Evolutionary conservation across 1,139 yeast species (phyloP).

Genomic region (Maudiozyma humilis): DNA sequence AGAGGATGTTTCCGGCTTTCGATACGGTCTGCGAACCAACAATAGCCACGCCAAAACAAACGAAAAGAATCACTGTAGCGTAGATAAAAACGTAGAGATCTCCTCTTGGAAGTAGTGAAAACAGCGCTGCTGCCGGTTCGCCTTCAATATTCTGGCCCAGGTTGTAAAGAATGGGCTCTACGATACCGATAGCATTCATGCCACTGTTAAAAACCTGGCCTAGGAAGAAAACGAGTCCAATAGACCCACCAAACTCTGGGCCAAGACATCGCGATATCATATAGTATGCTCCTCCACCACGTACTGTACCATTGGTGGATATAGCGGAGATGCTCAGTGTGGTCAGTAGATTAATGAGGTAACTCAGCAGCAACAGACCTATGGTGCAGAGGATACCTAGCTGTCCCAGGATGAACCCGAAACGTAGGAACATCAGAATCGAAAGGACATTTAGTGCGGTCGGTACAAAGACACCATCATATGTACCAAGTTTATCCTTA

Average conservation of each 20-base stretch:
- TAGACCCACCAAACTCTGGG: conserved; percentile 79
- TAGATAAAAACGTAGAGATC: conserved; percentile 49
- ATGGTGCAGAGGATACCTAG: conserved; percentile 64
- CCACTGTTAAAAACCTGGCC: conserved; percentile 73
- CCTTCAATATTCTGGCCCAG: conserved; percentile 34
- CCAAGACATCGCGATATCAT: conserved; percentile 76
- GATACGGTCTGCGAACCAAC: conserved; percentile 82
- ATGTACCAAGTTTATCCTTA: conserved; percentile 52
- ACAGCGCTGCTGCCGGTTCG: conserved; percentile 46
- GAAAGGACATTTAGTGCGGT: conserved; percentile 70
- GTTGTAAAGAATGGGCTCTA: conserved; percentile 64
- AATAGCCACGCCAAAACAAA: conserved; percentile 71
- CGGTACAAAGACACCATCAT: conserved; percentile 72
- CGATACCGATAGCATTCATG: conserved; percentile 71
- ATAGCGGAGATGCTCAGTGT: conserved; percentile 70
- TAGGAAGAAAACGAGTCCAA: conserved; percentile 65
- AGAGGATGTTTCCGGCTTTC: conserved; percentile 69
- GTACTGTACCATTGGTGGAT: conserved; percentile 74
- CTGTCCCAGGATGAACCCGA: conserved; percentile 73
- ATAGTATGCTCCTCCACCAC: conserved; percentile 80
- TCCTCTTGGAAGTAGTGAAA: conserved; percentile 49
- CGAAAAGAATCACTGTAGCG: conserved; percentile 54
- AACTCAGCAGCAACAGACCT: conserved; percentile 50
- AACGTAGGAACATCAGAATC: conserved; percentile 69
- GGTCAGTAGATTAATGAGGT: conserved; percentile 57